These are phyloP conservation scores for Kodamaea arcana DNA, from an alignment of 1,139 yeast genomes.

Conservation along the genomic window DNA sequence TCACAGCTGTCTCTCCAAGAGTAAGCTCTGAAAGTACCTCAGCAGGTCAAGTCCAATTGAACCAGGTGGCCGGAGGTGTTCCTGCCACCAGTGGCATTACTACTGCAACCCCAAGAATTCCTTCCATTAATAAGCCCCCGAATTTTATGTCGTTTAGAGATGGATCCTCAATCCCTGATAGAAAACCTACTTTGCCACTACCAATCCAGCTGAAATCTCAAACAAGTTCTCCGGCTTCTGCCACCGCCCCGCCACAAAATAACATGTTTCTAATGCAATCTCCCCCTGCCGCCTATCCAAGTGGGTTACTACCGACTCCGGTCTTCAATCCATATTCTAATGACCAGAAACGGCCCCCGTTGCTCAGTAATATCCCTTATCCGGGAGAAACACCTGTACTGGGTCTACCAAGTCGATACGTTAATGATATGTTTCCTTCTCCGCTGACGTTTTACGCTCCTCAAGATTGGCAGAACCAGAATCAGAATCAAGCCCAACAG, in stretches of 20 bases:
- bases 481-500: slow-evolving; percentile 4
- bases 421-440: slow-evolving; percentile 53
- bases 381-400: slow-evolving; percentile 47
- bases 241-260: slow-evolving; percentile 31
- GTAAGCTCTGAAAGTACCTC: slow-evolving; percentile 1
- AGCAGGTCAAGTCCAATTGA: not conserved
- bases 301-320: slow-evolving; percentile 34
- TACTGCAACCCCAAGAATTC: slow-evolving; percentile 9
- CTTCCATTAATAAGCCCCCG: slow-evolving; percentile 16
- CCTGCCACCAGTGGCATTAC: no score
- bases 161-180: slow-evolving; percentile 22
- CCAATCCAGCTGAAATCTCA: slow-evolving; percentile 40
- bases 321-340: slow-evolving; percentile 20
- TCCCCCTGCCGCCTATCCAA: slow-evolving; percentile 24
- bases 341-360: slow-evolving; percentile 11
- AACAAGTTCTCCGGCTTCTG: slow-evolving; percentile 42
- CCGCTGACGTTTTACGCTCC: slow-evolving; percentile 48
- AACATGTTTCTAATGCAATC: slow-evolving; percentile 23
- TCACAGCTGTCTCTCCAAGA: slow-evolving; percentile 29
- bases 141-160: slow-evolving; percentile 32
- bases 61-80: not conserved
- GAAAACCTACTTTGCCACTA: slow-evolving; percentile 38
- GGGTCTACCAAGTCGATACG: slow-evolving; percentile 48
- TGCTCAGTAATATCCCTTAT: slow-evolving; percentile 8
- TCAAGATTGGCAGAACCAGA: slow-evolving; percentile 34